Base-by-base conservation (phyloP, 495 filamentous ascomycete genomes). In the Chaetomium cochliodes region DNA sequence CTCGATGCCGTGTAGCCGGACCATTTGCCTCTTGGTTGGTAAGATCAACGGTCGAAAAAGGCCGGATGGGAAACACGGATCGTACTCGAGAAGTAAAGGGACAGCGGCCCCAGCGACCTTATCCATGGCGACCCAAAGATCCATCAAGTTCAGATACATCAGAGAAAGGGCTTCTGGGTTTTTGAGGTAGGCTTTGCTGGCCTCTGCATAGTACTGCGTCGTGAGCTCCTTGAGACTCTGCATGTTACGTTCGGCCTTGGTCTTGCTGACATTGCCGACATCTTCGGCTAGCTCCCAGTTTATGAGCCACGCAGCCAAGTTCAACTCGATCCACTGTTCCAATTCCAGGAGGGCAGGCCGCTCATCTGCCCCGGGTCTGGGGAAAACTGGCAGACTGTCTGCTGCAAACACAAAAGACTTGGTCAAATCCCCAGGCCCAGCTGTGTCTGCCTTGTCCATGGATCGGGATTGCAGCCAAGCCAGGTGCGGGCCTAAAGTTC, bases 91-190 rank as follows among this genome's bases (percentile, higher is more conserved):
- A 0, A 91, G 67, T 6, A 88, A 56, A 1, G 70, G 62, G 58
- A 77, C 75, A 0, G 68, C 59, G 2, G 60, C 23, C 12, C 78
- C 75, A 0, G 84, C 82, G 13, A 76, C 74, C 58, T 76, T 82
- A 65, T 91, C 88, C 52, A 77, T 74, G 20, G 85, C 84, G 42
- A 87, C 69, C 87, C 88, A 91, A 0, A 90, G 64, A 28, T 90
- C 86, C 60, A 89, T 70, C 5, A 84, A 70, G 0, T 80, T 85
- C 22, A 91, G 77, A 2, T 86, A 46, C 85, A 90, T 86, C 0
- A 82, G 54, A 1, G 88, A 90, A 3, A 80, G 67, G 0, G 69
- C 74, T 67, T 85, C 84, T 0, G 86, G 82, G 49, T 82, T 80
- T 0, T 61, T 57, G 0, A 12, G 16, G 64, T 87, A 88, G 2